Base-by-base conservation (phyloP, 2,329 filamentous ascomycete genomes). In the Cladorrhinum sp. region DNA sequence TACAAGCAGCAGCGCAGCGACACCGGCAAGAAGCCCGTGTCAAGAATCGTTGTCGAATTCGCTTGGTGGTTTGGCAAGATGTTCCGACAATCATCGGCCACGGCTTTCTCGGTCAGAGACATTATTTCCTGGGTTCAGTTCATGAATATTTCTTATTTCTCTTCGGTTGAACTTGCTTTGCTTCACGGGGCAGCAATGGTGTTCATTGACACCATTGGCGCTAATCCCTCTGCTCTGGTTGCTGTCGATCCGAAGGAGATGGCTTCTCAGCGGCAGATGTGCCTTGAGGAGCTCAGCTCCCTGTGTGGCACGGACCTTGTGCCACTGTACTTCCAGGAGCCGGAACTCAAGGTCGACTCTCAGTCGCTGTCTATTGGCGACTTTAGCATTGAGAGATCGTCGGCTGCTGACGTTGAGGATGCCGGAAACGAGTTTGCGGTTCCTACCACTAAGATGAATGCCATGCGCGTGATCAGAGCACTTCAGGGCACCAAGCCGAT, bases 41-140 rank as follows among this genome's bases (percentile, higher is more conserved):
- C 92, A 0, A 77, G 78, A 36, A 78, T 85, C 4, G 91, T 99
- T 72, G 87, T 99, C 23, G 81, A 85, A 8, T 99, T 99, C 73
- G 90, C 95, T 0, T 86, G 89, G 65, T 99, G 95, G 93, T 99
- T 98, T 76, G 92, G 92, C 59, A 78, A 85, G 65, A 88, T 84
- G 16, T 97, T 96, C 72, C 88, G 89, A 16, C 88, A 90, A 0
- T 85, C 88, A 18, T 83, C 88, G 3, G 85, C 87, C 0, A 89
- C 90, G 1, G 85, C 87, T 0, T 90, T 98, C 62, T 98, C 95
- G 0, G 90, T 99, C 62, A 86, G 96, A 78, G 93, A 98, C 73
- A 87, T 96, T 6, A 82, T 99, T 22, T 89, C 91, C 6, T 99
- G 95, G 95, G 90, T 95, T 12, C 87, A 92, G 36, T 99, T 99